phyloP scores from a whole-genome alignment of 352 stramenopile species.

The Blastocystis sp. region DNA sequence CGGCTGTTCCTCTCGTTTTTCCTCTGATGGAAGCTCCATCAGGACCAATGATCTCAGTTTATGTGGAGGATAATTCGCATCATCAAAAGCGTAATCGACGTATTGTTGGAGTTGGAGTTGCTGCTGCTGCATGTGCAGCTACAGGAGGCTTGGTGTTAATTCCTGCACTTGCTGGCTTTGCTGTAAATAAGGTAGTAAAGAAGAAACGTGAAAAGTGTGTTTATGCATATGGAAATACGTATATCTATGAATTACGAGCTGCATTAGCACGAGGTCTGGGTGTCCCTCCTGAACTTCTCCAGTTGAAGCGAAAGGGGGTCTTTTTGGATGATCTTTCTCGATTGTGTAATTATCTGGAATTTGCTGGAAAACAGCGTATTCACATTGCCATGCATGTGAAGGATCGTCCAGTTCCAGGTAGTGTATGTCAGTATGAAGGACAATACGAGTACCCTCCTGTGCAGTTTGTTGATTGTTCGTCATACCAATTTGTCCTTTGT shows the following conservation, averaged over 20 bases:
- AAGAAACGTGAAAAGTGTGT: slow-evolving; percentile 49
- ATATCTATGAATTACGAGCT: slow-evolving; percentile 48
- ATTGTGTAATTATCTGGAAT: neutral
- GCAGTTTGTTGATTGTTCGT: slow-evolving; percentile 33
- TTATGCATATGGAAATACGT: slow-evolving; percentile 56
- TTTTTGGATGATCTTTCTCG: slow-evolving; percentile 30
- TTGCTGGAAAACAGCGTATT: slow-evolving; percentile 34
- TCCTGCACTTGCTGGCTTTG: neutral
- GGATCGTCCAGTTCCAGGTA: slow-evolving; percentile 27
- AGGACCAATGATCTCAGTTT: slow-evolving; percentile 34
- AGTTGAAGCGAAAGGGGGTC: slow-evolving; percentile 50
- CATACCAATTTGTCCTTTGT: slow-evolving; percentile 31
- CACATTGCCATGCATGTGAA: slow-evolving; percentile 66
- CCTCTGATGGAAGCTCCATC: slow-evolving; percentile 17
- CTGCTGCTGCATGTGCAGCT: neutral
- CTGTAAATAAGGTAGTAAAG: slow-evolving; percentile 51
- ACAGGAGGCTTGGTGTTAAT: slow-evolving; percentile 32
- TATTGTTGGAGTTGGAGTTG: slow-evolving; percentile 2
- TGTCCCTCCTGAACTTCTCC: slow-evolving; percentile 41
- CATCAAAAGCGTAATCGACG: slow-evolving; percentile 58
- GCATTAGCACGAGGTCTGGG: slow-evolving; percentile 24
- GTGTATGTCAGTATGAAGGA: slow-evolving; percentile 27
- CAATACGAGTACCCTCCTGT: slow-evolving; percentile 36
- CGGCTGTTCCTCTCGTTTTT: neutral
- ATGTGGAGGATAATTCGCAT: slow-evolving; percentile 52